phyloP scores from a whole-genome alignment of 345 rosid species.

The Leavenworthia alabamica region DNA sequence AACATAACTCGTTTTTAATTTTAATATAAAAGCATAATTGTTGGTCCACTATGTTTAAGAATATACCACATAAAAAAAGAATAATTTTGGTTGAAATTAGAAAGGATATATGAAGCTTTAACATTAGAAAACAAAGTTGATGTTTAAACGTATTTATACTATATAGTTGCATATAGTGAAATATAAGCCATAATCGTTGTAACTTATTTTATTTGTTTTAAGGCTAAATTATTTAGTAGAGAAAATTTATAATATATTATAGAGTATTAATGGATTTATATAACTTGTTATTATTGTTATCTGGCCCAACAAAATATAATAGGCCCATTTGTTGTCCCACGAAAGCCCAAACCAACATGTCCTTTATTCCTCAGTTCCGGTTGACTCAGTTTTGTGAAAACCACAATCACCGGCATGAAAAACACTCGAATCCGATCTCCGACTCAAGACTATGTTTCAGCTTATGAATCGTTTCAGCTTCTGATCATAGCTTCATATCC shows the following conservation, averaged over 20 bases:
- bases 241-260: too few species aligned
- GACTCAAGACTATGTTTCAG: neutral
- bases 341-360: neutral
- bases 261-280: too few species aligned
- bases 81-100: neutral
- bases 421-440: slow-evolving; percentile 21
- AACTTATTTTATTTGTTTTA: neutral
- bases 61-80: neutral
- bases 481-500: neutral
- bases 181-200: neutral
- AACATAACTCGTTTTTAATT: neutral
- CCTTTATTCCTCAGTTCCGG: neutral
- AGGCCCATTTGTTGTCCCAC: neutral
- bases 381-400: slow-evolving; percentile 1
- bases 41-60: neutral
- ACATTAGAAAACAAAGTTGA: slow-evolving; percentile 15
- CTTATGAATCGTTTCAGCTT: slow-evolving; percentile 5
- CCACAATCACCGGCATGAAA: slow-evolving; percentile 10
- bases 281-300: neutral
- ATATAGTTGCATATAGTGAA: neutral
- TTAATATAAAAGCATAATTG: neutral
- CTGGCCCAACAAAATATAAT: neutral
- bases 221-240: neutral
- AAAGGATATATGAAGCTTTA: neutral
- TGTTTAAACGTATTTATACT: slow-evolving; percentile 1